Evolutionary conservation across 768 basidiomycete species (phyloP).

Genomic region (Boletellus emodensis): DNA sequence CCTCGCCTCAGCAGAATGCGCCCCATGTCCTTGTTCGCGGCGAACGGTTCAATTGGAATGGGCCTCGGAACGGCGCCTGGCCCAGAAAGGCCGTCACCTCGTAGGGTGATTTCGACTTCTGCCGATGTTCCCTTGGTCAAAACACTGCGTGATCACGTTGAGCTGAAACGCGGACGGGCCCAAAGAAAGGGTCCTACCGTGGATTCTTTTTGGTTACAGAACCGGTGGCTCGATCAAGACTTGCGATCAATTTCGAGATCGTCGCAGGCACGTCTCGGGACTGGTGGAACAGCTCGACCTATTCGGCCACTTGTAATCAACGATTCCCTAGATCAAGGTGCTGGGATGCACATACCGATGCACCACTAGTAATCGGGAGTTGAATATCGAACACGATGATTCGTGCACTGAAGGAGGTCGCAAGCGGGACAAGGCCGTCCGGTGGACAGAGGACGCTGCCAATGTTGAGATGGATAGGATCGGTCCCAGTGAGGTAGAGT

Average conservation of each 20-base stretch:
- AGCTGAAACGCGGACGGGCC: neutral
- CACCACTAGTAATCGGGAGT: constrained; percentile 82
- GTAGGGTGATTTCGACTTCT: constrained; percentile 77
- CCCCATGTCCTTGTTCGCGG: constrained; percentile 94
- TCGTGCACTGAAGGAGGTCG: constrained; percentile 73
- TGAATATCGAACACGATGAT: constrained; percentile 93
- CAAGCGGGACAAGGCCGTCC: constrained; percentile 68
- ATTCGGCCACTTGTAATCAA: neutral
- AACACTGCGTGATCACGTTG: constrained; percentile 48
- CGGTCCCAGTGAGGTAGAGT: constrained; percentile 76
- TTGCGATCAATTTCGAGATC: constrained; percentile 73
- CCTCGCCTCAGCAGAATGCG: constrained; percentile 79
- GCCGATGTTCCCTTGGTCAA: constrained; percentile 83
- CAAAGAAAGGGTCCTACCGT: constrained; percentile 43
- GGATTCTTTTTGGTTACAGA: constrained; percentile 73
- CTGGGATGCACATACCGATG: constrained; percentile 53
- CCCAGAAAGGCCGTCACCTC: constrained; percentile 51
- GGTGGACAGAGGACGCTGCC: constrained; percentile 87
- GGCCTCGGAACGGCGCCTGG: constrained; percentile 43
- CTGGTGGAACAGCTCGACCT: constrained; percentile 95
- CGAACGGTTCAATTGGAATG: constrained; percentile 85
- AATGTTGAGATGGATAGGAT: constrained; percentile 80
- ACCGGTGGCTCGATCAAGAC: constrained; percentile 75
- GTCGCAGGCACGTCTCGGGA: constrained; percentile 90
- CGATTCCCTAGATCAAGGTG: neutral